Conservation (phyloP, 768 basidiomycete genomes). For the Sarcomyxa edulis region DNA sequence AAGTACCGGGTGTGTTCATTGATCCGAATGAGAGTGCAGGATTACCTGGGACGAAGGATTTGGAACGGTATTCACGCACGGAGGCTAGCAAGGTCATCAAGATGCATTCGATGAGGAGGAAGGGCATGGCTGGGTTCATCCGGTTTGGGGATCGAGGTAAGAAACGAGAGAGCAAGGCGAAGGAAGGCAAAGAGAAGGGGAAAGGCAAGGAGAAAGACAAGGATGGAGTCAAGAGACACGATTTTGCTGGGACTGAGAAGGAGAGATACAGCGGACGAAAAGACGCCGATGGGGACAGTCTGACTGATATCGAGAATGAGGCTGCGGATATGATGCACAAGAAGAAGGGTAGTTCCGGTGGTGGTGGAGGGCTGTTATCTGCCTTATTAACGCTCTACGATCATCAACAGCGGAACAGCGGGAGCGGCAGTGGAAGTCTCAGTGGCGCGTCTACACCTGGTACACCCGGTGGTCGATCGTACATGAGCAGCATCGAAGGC, state of each 20-base stretch:
- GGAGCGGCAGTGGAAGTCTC: no score
- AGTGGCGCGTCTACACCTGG: constrained; percentile 17
- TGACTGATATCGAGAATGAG: constrained; percentile 19
- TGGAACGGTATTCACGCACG: constrained; percentile 17
- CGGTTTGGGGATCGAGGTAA: no score
- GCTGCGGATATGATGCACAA: constrained; percentile 10
- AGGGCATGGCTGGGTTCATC: constrained; percentile 11
- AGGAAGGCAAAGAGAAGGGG: not conserved
- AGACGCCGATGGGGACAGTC: no score
- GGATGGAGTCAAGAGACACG: constrained; percentile 11
- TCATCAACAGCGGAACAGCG: no score
- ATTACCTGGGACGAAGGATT: constrained; percentile 33
- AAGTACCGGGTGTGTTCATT: constrained; percentile 52
- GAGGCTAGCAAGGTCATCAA: constrained; percentile 39
- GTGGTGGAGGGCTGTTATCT: constrained; percentile 55
- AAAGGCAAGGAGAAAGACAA: no score
- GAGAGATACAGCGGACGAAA: no score
- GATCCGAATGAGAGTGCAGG: constrained; percentile 62
- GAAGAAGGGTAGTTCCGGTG: constrained; percentile 11
- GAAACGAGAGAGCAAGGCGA: constrained; percentile 7
- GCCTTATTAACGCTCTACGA: constrained; percentile 62
- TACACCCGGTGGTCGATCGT: no score
- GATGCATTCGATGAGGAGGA: constrained; percentile 36
- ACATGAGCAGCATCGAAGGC: no score
- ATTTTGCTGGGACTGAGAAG: not conserved